A percentile compares a stretch with the other conserved stretches of the same genome.
Evolutionary conservation across 2,329 filamentous ascomycete species (phyloP).

Genomic region (Cercospora brassicicola): DNA sequence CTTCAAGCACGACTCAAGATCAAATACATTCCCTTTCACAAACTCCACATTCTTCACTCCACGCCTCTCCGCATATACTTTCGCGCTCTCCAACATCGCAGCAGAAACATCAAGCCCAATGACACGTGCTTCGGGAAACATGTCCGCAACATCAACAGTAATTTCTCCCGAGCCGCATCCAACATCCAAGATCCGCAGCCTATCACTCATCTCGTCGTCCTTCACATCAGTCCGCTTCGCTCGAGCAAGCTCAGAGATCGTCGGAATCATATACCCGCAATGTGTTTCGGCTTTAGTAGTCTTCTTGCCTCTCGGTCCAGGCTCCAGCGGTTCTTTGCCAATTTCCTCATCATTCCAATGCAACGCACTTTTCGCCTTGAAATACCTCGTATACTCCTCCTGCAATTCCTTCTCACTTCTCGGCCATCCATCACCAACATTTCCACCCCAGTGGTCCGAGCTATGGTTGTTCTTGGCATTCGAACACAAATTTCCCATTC

Average conservation of each 20-base stretch:
- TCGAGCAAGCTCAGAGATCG: background rate
- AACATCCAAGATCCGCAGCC: conserved; percentile 41
- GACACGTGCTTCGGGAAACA: conserved; percentile 31
- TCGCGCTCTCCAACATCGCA: conserved; percentile 37
- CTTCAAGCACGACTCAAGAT: conserved; percentile 73
- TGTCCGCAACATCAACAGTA: conserved; percentile 38
- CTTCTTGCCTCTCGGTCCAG: background rate
- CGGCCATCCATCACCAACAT: background rate
- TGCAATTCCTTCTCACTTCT: background rate
- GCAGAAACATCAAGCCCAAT: conserved; percentile 42
- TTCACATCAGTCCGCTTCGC: conserved; percentile 16
- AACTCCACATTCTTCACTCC: conserved; percentile 66
- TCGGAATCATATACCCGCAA: conserved; percentile 23
- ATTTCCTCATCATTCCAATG: too few species aligned
- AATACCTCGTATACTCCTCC: background rate
- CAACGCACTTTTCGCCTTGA: background rate
- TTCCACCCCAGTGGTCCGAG: background rate
- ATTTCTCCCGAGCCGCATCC: conserved; percentile 44
- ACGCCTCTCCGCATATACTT: conserved; percentile 28
- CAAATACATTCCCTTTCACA: conserved; percentile 95
- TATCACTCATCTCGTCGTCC: background rate
- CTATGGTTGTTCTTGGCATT: background rate
- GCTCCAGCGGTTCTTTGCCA: too few species aligned
- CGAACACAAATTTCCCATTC: conserved; percentile 4
- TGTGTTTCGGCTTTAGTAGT: background rate